Conservation (phyloP, 2,329 filamentous ascomycete species). For the Fusarium verrucosum region DNA sequence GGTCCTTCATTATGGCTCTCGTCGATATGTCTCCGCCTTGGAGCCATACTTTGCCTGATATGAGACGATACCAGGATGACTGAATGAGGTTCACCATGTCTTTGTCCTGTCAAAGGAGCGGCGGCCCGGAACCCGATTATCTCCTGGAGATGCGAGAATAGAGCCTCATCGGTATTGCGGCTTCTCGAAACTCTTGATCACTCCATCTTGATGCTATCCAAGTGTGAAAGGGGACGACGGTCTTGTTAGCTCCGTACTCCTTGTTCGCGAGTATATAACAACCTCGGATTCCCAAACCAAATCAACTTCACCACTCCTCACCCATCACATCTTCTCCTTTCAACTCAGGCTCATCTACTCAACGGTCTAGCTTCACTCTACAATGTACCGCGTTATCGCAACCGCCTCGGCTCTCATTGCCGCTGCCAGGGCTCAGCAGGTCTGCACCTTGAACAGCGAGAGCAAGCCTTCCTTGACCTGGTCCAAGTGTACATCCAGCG, state of each 20-base stretch:
- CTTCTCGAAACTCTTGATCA: constrained; percentile 10
- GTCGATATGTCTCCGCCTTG: constrained; percentile 5
- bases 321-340: constrained; percentile 21
- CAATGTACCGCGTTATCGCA: constrained; percentile 46
- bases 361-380: constrained; percentile 25
- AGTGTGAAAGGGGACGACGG: background rate
- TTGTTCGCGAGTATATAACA: constrained; percentile 27
- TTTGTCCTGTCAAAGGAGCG: constrained; percentile 10
- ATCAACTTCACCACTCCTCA: constrained; percentile 20
- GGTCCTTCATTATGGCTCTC: background rate
- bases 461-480: constrained; percentile 63
- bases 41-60: constrained; percentile 4
- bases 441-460: constrained; percentile 58
- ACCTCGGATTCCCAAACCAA: constrained; percentile 9
- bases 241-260: background rate
- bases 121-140: constrained; percentile 30
- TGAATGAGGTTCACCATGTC: background rate
- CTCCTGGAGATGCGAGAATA: constrained; percentile 6
- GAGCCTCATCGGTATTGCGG: constrained; percentile 19
- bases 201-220: background rate
- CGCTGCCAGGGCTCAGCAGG: constrained; percentile 57
- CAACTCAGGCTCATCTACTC: constrained; percentile 14
- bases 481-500: constrained; percentile 61
- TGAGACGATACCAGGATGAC: background rate
- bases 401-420: constrained; percentile 44